Evolutionary conservation across 805 yeast species (phyloP).

Genomic region (Alloascoidea hylecoeti): DNA sequence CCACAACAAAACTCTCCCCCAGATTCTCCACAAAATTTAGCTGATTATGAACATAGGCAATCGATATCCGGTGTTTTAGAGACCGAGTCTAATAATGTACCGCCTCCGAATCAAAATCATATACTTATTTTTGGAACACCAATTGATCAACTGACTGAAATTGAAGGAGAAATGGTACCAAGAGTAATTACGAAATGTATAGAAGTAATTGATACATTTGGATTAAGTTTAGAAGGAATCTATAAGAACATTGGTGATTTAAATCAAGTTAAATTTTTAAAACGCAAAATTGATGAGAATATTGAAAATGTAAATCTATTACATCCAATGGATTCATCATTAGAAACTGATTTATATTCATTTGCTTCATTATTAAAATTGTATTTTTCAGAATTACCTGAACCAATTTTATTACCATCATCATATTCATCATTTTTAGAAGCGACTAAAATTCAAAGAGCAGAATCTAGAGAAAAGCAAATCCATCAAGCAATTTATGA

Average conservation of each 20-base stretch:
- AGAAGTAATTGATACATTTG: slow-evolving; percentile 54
- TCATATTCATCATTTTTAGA: slow-evolving; percentile 48
- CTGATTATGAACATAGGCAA: no score
- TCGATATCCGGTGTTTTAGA: no score
- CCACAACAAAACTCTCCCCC: neutral
- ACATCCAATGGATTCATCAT: slow-evolving; percentile 18
- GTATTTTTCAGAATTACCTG: slow-evolving; percentile 77
- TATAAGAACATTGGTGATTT: slow-evolving; percentile 59
- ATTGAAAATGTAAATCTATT: slow-evolving; percentile 40
- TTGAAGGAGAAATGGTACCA: slow-evolving; percentile 72
- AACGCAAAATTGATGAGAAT: slow-evolving; percentile 23
- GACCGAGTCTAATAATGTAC: neutral
- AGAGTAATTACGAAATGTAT: slow-evolving; percentile 63
- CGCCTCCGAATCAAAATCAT: slow-evolving; percentile 9
- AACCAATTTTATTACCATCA: slow-evolving; percentile 62
- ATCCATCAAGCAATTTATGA: slow-evolving; percentile 81
- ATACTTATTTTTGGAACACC: slow-evolving; percentile 49
- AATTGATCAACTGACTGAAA: slow-evolving; percentile 42
- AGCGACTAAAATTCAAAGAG: slow-evolving; percentile 56
- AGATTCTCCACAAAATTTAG: neutral
- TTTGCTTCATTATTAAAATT: slow-evolving; percentile 77
- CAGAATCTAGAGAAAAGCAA: slow-evolving; percentile 46
- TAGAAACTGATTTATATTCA: slow-evolving; percentile 64
- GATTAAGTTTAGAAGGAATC: slow-evolving; percentile 59
- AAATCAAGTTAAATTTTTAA: neutral